These are phyloP conservation scores for Quercus glauca DNA, from an alignment of 306 rosid genomes.

Conservation along the genomic window DNA sequence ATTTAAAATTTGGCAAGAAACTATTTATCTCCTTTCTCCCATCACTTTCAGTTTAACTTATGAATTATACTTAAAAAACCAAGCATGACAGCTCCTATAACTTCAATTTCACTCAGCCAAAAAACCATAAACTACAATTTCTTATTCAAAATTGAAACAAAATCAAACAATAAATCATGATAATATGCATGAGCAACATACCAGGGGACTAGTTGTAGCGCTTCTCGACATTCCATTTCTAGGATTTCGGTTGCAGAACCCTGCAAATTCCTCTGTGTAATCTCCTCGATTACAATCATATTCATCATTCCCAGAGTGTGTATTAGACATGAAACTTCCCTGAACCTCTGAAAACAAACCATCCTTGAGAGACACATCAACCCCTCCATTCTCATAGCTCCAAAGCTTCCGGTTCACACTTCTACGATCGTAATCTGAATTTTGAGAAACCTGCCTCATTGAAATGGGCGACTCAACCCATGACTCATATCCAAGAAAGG, in stretches of 20 bases:
- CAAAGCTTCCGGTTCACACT: constrained; percentile 75
- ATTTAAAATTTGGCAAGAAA: not conserved
- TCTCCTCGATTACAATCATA: constrained; percentile 27
- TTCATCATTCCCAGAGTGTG: constrained; percentile 26
- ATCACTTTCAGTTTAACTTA: not conserved
- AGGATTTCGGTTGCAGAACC: constrained; percentile 47
- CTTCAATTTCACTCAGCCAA: not conserved
- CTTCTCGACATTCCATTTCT: constrained; percentile 51
- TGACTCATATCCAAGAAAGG: constrained; percentile 64
- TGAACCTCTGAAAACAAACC: constrained; percentile 54
- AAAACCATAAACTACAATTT: not conserved
- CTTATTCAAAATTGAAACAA: not conserved
- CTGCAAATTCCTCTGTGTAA: constrained; percentile 47
- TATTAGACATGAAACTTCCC: constrained; percentile 30
- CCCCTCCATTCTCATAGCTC: constrained; percentile 65
- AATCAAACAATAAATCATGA: not conserved
- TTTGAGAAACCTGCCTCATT: constrained; percentile 34
- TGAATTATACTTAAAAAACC: not conserved
- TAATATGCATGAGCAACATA: constrained; percentile 33
- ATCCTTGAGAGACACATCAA: constrained; percentile 81
- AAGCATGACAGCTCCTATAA: not conserved
- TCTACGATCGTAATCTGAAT: constrained; percentile 31
- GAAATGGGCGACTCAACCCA: constrained; percentile 58
- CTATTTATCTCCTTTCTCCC: not conserved
- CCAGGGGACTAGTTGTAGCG: constrained; percentile 70